phyloP scores from a whole-genome alignment of 164 flowering plant species.

The Tetracentron sinense region DNA sequence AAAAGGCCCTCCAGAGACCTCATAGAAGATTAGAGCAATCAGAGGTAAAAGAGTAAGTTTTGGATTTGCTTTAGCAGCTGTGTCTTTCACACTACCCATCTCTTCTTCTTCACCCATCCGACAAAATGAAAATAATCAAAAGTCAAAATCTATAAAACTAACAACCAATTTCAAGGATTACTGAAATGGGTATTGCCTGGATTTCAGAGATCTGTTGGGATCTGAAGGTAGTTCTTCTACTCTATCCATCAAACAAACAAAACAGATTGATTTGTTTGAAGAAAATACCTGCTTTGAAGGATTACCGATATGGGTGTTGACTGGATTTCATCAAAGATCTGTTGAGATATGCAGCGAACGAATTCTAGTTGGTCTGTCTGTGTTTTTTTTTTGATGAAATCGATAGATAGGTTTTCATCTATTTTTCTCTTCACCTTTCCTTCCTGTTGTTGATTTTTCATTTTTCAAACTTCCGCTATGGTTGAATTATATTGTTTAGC shows the following conservation, averaged over 20 bases:
- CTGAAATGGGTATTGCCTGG: background rate
- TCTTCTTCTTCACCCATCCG: slow-evolving; percentile 47
- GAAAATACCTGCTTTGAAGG: background rate
- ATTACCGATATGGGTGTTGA: background rate
- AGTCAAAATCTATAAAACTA: background rate
- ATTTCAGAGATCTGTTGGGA: background rate
- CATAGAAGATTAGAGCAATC: slow-evolving; percentile 80
- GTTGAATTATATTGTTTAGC: too few relatives aligned
- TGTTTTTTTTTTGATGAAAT: too few relatives aligned
- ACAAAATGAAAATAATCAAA: background rate
- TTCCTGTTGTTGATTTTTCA: too few relatives aligned
- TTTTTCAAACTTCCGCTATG: too few relatives aligned
- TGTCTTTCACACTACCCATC: slow-evolving; percentile 17
- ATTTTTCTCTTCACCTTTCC: too few relatives aligned
- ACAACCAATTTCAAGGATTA: background rate
- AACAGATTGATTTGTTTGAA: background rate
- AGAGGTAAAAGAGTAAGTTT: slow-evolving; percentile 70
- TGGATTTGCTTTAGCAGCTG: slow-evolving; percentile 30
- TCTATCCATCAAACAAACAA: background rate
- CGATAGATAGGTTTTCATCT: too few relatives aligned
- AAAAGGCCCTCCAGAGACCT: slow-evolving; percentile 93
- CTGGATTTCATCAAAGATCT: slow-evolving; percentile 6
- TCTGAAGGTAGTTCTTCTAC: background rate
- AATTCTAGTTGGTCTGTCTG: too few relatives aligned
- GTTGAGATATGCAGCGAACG: too few relatives aligned